These are phyloP conservation scores for Hygrophorus pudorinus DNA, from an alignment of 768 basidiomycete species.

Conservation along the genomic window DNA sequence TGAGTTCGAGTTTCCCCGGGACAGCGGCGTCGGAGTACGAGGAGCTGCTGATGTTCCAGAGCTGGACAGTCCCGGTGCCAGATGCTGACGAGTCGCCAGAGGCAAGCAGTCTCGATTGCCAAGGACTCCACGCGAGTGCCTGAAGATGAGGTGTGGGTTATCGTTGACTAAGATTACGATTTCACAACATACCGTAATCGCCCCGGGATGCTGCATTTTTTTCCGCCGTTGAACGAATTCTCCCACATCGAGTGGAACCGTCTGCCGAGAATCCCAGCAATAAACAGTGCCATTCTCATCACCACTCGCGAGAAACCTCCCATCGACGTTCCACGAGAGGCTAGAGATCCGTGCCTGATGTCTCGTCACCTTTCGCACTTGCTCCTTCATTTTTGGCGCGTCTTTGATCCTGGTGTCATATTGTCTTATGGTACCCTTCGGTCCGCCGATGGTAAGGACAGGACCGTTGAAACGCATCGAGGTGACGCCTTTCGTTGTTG, in stretches of 20 bases:
- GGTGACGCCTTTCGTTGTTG: constrained; percentile 46
- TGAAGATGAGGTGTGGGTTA: constrained; percentile 2
- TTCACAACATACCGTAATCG: constrained; percentile 36
- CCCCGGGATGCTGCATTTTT: constrained; percentile 63
- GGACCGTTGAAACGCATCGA: constrained; percentile 59
- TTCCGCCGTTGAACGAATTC: constrained; percentile 46
- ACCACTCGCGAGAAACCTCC: constrained; percentile 62
- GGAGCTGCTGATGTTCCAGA: constrained; percentile 44
- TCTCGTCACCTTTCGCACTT: constrained; percentile 52
- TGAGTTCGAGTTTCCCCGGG: constrained; percentile 36
- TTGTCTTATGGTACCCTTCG: constrained; percentile 64
- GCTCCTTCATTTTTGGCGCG: constrained; percentile 42
- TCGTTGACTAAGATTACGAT: not conserved
- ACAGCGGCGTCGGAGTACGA: constrained; percentile 32
- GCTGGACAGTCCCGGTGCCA: constrained; percentile 38
- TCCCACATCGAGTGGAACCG: constrained; percentile 42
- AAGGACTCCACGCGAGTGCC: constrained; percentile 88
- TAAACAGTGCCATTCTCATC: constrained; percentile 68
- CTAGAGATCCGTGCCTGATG: constrained; percentile 61
- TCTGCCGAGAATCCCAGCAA: constrained; percentile 62
- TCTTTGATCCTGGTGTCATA: constrained; percentile 55
- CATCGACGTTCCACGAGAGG: constrained; percentile 58
- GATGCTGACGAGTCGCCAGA: constrained; percentile 42
- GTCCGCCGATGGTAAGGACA: constrained; percentile 54
- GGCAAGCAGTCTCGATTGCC: constrained; percentile 73